A percentile compares a stretch with the other conserved stretches of the same genome.
These are phyloP conservation scores for Candolleomyces aberdarensis DNA, from an alignment of 768 basidiomycete genomes.

Conservation along the genomic window DNA sequence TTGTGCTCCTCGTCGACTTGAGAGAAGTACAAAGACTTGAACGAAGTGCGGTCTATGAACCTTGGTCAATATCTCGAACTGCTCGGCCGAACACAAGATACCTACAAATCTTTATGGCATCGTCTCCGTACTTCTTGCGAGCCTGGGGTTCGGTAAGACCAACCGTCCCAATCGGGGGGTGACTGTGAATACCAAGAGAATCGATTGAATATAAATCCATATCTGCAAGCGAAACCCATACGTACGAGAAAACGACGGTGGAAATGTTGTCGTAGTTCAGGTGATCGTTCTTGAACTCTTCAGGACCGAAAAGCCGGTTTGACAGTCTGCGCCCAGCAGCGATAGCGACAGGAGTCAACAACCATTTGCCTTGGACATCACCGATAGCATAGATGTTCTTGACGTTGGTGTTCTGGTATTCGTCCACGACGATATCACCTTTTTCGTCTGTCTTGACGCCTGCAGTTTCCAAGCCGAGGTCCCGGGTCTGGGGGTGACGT, in stretches of 20 bases:
- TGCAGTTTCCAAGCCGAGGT: constrained; percentile 72
- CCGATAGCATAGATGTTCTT: constrained; percentile 79
- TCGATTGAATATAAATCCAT: background rate
- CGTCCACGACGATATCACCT: constrained; percentile 87
- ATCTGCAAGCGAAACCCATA: constrained; percentile 14
- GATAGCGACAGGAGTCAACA: constrained; percentile 96
- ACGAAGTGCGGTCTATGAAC: constrained; percentile 66
- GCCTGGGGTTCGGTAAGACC: constrained; percentile 94
- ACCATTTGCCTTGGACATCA: constrained; percentile 88
- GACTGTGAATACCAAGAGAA: constrained; percentile 42
- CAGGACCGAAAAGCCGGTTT: constrained; percentile 88
- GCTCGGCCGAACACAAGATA: constrained; percentile 14
- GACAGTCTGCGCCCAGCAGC: constrained; percentile 88
- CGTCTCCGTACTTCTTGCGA: constrained; percentile 80
- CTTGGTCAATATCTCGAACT: background rate
- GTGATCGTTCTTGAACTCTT: constrained; percentile 84
- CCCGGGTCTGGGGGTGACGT: constrained; percentile 73
- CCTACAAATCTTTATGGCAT: constrained; percentile 88
- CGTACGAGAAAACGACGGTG: constrained; percentile 95
- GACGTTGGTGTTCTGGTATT: constrained; percentile 82
- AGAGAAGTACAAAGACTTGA: constrained; percentile 88
- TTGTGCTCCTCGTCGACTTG: constrained; percentile 90
- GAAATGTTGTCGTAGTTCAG: constrained; percentile 88
- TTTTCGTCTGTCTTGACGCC: constrained; percentile 74
- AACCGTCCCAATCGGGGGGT: constrained; percentile 94